Percentiles rank a stretch among this genome's conserved stretches.
These are phyloP conservation scores for Metschnikowia reukaufii DNA, from an alignment of 805 yeast species.

Conservation along the genomic window DNA sequence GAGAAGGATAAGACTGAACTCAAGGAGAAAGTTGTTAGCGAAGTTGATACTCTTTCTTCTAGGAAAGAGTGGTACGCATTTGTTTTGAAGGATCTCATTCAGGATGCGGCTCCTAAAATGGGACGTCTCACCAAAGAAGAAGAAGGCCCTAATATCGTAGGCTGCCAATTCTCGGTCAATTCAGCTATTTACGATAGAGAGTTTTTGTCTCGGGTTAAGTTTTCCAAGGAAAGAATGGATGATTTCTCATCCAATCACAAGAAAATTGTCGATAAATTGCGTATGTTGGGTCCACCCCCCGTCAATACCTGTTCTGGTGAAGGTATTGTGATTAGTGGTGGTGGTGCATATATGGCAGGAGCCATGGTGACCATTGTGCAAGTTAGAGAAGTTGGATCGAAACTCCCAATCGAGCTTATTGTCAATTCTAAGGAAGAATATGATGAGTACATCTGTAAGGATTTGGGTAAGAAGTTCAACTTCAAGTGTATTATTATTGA, in stretches of 20 bases:
- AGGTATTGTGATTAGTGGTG: conserved; percentile 38
- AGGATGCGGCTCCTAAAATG: conserved; percentile 17
- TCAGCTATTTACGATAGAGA: conserved; percentile 16
- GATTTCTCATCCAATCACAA: conserved; percentile 29
- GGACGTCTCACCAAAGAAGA: conserved; percentile 19
- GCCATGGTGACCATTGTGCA: conserved; percentile 32
- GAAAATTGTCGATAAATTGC: conserved; percentile 25
- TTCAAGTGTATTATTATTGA: conserved; percentile 30
- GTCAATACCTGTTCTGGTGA: conserved; percentile 26
- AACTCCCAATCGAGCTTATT: conserved; percentile 36
- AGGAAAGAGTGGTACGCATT: conserved; percentile 13
- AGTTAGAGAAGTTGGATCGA: conserved; percentile 32
- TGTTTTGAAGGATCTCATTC: conserved; percentile 18
- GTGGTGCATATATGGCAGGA: conserved; percentile 28
- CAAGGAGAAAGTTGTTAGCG: conserved; percentile 10
- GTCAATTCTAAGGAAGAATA: conserved; percentile 26
- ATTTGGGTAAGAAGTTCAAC: conserved; percentile 25
- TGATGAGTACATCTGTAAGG: conserved; percentile 29
- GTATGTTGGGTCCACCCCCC: conserved; percentile 26
- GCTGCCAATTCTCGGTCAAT: conserved; percentile 14
- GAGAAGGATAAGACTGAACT: background rate
- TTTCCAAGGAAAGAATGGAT: conserved; percentile 22
- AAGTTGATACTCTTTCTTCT: conserved; percentile 4
- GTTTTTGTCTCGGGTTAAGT: conserved; percentile 16
- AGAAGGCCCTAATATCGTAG: conserved; percentile 16